Evolutionary conservation across 352 stramenopile genomes (phyloP), one percentile per base, ranked within the genome.

Genomic region (Globisporangium acanthophoron): DNA sequence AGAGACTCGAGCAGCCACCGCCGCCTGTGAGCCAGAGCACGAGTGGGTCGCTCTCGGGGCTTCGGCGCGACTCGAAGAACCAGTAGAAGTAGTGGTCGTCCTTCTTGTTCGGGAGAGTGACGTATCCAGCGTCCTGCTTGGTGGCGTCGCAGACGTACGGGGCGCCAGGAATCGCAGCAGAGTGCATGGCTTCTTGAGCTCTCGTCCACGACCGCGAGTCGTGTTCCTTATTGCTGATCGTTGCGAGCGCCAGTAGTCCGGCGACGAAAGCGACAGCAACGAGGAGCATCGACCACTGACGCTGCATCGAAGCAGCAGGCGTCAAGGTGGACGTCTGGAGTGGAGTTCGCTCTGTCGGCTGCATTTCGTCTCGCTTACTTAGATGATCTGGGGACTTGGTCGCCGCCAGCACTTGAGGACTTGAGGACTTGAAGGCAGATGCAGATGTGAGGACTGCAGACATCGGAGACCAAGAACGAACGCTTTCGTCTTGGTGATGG

Each of bases 61-160:
- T 58, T 18, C 57, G 24, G 8, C 59, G 58, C 12, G 69, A 77
- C 54, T 77, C 64, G 35, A 77, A 70, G 43, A 69, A 73, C 68
- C 69, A 77, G 52, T 77, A 75, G 58, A 77, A 77, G 58, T 77
- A 77, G 43, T 76, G 40, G 37, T 74, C 62, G 49, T 75, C 68
- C 41, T 74, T 52, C 57, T 74, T 74, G 66, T 71, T 69, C 11
- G 66, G 40, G 27, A 74, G 52, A 44, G 61, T 54, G 46, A 74
- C 72, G 65, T 74, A 72, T 4, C 66, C 66, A 11, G 66, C 61
- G 18, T 73, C 54, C 24, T 72, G 46, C 24, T 54, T 53, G 1
- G 54, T 49, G 50, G 58, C 52, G n/a, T 44, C 61, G 31, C 64
- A 71, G 13, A 46, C 5, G 56, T 68, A 68, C 1, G 48, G 4